A percentile compares a stretch with the other conserved stretches of the same genome.
These are phyloP conservation scores for Fusarium solani-melongenae DNA, from an alignment of 2,329 filamentous ascomycete species.

Conservation along the genomic window DNA sequence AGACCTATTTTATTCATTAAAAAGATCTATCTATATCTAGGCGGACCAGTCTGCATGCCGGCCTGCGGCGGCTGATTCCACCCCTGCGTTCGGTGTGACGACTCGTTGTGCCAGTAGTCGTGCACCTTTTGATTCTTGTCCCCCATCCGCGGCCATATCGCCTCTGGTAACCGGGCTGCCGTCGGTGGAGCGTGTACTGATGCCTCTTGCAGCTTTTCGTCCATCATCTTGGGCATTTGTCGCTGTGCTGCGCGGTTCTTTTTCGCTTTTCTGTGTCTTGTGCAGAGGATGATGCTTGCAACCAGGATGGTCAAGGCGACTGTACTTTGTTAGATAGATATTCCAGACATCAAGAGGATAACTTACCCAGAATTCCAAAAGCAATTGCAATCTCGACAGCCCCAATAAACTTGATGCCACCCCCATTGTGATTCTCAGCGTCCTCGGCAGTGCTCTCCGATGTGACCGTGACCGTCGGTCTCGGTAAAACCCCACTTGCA, in stretches of 20 bases:
- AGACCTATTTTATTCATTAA: neutral
- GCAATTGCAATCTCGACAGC: conserved; percentile 37
- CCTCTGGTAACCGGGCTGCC: neutral
- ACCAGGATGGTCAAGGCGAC: conserved; percentile 19
- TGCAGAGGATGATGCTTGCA: conserved; percentile 27
- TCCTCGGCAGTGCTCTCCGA: conserved; percentile 9
- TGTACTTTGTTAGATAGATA: neutral
- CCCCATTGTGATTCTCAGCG: neutral
- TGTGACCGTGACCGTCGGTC: conserved; percentile 15
- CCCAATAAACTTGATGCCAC: conserved; percentile 17
- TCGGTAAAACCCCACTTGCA: neutral
- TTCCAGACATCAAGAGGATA: neutral
- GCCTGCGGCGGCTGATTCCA: conserved; percentile 16
- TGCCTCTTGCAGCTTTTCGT: conserved; percentile 6
- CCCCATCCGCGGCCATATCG: conserved; percentile 26
- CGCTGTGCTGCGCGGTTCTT: neutral
- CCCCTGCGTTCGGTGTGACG: conserved; percentile 2
- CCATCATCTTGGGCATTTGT: neutral
- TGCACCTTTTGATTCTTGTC: conserved; percentile 30
- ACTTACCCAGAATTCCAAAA: conserved; percentile 29
- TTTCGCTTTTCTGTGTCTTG: conserved; percentile 32
- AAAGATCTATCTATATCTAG: conserved; percentile 21
- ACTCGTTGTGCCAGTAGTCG: conserved; percentile 29
- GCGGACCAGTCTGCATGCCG: conserved; percentile 3
- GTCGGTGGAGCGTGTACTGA: neutral